Conservation (phyloP, 2,329 filamentous ascomycete genomes). For the Samsoniella hepiali region DNA sequence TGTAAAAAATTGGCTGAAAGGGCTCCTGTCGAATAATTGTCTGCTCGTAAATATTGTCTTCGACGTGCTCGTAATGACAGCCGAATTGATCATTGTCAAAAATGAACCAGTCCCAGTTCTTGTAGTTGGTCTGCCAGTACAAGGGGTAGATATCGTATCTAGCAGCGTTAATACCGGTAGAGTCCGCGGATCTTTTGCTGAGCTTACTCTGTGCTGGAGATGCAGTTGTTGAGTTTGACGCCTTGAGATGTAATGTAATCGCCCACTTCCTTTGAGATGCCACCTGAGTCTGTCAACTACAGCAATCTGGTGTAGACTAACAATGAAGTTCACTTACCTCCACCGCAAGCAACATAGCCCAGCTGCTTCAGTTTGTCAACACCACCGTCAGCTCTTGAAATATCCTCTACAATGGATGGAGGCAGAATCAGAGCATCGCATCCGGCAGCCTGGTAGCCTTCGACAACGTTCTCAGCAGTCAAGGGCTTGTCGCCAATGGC, state of each 20-base stretch:
- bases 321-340: background rate
- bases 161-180: background rate
- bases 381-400: constrained; percentile 12
- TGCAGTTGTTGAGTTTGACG: constrained; percentile 34
- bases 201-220: constrained; percentile 41
- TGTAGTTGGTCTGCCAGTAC: constrained; percentile 30
- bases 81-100: constrained; percentile 37
- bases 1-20: constrained; percentile 34
- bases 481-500: constrained; percentile 6
- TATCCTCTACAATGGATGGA: constrained; percentile 15
- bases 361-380: constrained; percentile 8
- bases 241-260: constrained; percentile 36
- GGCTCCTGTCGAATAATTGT: constrained; percentile 37
- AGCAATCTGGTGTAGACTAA: background rate
- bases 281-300: constrained; percentile 26
- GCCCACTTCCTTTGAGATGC: constrained; percentile 35
- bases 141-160: constrained; percentile 35
- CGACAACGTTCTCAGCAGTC: constrained; percentile 3
- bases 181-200: background rate
- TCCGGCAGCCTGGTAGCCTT: constrained; percentile 8
- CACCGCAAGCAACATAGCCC: constrained; percentile 11
- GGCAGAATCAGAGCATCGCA: constrained; percentile 3
- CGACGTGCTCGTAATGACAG: constrained; percentile 36
- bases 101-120: constrained; percentile 41
- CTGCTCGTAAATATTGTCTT: constrained; percentile 36